Evolutionary conservation across 805 yeast genomes (phyloP), one percentile per base, ranked within the genome.

Genomic region (Candida wancherniae): DNA sequence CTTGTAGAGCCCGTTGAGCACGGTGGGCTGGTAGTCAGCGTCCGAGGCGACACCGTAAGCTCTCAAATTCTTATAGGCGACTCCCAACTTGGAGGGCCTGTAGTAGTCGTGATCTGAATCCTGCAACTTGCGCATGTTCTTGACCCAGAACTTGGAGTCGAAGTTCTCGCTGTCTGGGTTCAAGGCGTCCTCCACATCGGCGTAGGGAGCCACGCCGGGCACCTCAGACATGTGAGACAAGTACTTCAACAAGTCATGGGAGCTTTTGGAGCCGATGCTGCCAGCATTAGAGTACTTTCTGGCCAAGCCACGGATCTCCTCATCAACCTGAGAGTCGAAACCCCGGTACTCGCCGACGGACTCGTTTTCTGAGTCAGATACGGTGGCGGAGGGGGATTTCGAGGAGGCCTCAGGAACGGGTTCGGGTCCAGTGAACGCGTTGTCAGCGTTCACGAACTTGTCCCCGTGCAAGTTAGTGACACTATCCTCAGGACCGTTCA

Each of bases 1-100:
- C 15, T 45, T 45, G 37, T 13, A 33, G 17, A 36, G 30, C 19
- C 36, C 56, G 42, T 75, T 78, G 15, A 65, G 46, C 3, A 75
- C 72, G 3, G 80, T 78, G 3, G 75, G 62, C 53, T 77, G 84
- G 53, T 73, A 80, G 48, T 80, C 83, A 8, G 80, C 69, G 52
- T 77, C 85, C 3, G 77, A 65, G 3, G 85, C 81, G 31, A 74
- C 65, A 52, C 86, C 87, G 40, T 56, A 69, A 3, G 81, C 83
- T 36, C 80, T 51, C 46, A 80, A 58, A 46, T 77, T 56, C 36
- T 68, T 66, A 64, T 75, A 78, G 6, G 75, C 73, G 37, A 80
- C 55, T 14, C 84, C 82, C 42, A 80, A 57, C 11, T 71, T 61
- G 18, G 77, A 63, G 13, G 80, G 82, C 48, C 72, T 76, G 50